Evolutionary conservation across 2,329 filamentous ascomycete species (phyloP), one percentile per base, ranked within the genome.

Genomic region (Coniochaeta sp.): DNA sequence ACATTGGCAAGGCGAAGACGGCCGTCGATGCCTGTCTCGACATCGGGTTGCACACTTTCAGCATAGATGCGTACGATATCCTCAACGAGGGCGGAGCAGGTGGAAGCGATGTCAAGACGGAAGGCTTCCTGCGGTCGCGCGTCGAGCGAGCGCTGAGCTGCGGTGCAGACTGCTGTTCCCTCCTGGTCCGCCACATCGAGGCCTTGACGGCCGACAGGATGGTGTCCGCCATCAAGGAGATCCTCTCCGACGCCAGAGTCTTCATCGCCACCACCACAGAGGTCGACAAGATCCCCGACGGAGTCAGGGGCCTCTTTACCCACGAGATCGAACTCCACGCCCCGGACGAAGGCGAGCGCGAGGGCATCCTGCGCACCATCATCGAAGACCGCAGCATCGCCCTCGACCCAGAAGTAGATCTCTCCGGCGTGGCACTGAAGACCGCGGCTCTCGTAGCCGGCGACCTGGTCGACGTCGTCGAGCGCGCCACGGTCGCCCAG

Each of bases 401-500:
- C n/a, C 76, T 97, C 1, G 90, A 93, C 19, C 84, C 89, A 0
- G 89, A 93, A 58, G 91, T 97, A 3, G 92, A 97, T 60, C 80
- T 99, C 6, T 84, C 86, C 63, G 86, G 88, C 11, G 88, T 99
- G 17, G 95, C 95, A 0, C 82, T 99, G 58, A 98, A 98, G 77
- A 99, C 95, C 9, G 95, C 95, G 7, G 95, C 95, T 1, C 80
- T 99, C 8, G 95, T 99, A 3, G 95, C 95, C 22, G 95, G 93
- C 16, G 93, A 99, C 70, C 77, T 99, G 11, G 89, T 96, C 1
- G 95, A 99, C 70, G 93, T 99, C 0, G 91, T 97, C 34, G 93
- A 97, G 69, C 86, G 95, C 55, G 95, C 95, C 1, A 79, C 91
- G 1, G 86, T 93, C 12, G 91, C 91, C 7, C 87, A 90, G 63